A percentile compares a stretch with the other conserved stretches of the same genome.
Evolutionary conservation across 345 rosid species (phyloP).

Genomic region (Murraya paniculata): DNA sequence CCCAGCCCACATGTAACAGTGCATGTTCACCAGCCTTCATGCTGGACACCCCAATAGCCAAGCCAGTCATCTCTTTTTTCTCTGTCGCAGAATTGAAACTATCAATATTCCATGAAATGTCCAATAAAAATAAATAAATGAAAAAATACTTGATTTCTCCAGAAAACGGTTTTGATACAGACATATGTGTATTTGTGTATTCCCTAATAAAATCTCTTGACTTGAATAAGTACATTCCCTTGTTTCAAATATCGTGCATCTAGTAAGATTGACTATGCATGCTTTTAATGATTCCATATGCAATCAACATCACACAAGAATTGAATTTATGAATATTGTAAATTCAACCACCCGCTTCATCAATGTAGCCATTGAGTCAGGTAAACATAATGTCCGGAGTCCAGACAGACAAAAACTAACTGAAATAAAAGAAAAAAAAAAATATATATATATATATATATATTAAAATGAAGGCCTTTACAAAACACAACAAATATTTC

Average conservation of each 20-base stretch:
- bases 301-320: background rate
- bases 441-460: too few species aligned
- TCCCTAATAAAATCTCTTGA: background rate
- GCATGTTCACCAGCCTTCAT: slow-evolving; percentile 95
- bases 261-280: background rate
- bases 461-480: background rate
- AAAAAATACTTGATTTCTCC: background rate
- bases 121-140: background rate
- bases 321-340: background rate
- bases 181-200: background rate
- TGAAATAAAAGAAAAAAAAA: background rate
- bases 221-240: background rate
- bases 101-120: background rate
- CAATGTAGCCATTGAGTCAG: background rate
- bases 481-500: background rate
- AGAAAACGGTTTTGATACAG: background rate
- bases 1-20: slow-evolving; percentile 79
- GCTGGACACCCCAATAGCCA: slow-evolving; percentile 78
- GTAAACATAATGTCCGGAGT: background rate
- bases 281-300: background rate
- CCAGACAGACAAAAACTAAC: background rate
- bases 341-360: background rate
- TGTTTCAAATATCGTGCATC: background rate
- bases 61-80: slow-evolving; percentile 87
- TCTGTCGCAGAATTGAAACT: slow-evolving; percentile 41